These are phyloP conservation scores for Verticillium tricorpus DNA, from an alignment of 2,329 filamentous ascomycete genomes.

Conservation along the genomic window DNA sequence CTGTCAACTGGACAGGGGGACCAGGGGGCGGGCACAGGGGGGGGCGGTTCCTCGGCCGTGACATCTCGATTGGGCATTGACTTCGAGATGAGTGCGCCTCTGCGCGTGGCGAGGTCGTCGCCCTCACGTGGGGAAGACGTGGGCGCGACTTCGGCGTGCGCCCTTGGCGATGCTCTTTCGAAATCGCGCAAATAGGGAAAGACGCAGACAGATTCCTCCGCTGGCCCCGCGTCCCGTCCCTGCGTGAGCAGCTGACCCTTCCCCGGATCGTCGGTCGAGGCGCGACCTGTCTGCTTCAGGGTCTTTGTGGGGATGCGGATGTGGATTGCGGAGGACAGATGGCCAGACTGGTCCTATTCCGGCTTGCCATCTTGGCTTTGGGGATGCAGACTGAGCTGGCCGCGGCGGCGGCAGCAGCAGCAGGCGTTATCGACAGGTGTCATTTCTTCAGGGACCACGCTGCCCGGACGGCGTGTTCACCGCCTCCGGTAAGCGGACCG, in stretches of 20 bases:
- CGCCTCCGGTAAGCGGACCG: neutral
- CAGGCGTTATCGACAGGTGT: neutral
- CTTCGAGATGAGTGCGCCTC: neutral
- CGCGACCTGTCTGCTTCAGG: neutral
- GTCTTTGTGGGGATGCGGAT: neutral
- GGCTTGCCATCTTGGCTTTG: neutral
- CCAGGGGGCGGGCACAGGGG: neutral
- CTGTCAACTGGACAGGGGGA: neutral
- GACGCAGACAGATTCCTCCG: neutral
- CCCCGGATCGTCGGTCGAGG: neutral
- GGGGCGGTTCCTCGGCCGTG: neutral
- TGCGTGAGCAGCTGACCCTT: neutral
- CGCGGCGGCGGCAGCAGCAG: neutral
- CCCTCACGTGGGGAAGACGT: neutral
- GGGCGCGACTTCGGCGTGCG: neutral
- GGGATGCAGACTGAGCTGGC: neutral
- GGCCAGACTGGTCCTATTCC: neutral
- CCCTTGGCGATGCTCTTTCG: neutral
- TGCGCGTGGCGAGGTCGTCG: neutral
- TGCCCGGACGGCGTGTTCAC: neutral
- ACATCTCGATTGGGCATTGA: neutral
- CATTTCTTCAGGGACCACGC: neutral
- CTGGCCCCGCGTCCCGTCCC: too few relatives aligned
- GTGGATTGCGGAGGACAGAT: neutral
- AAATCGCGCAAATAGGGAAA: neutral